A percentile compares a stretch with the other conserved stretches of the same genome.
phyloP scores from a whole-genome alignment of 495 filamentous ascomycete species.

The Xylaria scruposa region DNA sequence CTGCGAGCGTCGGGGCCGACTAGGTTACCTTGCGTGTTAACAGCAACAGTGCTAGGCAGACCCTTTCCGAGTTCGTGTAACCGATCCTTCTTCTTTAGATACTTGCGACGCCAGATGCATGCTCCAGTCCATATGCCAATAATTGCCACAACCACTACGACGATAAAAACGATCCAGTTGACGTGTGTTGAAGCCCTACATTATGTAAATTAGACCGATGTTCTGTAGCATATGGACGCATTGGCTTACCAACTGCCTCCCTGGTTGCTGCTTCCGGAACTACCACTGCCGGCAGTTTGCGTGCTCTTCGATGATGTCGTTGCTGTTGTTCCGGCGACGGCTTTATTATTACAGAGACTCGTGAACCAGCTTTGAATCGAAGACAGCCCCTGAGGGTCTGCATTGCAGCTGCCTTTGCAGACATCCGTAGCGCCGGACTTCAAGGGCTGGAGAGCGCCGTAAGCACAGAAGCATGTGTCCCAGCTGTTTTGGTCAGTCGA shows the following conservation, averaged over 20 bases:
- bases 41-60: slow-evolving; percentile 39
- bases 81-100: slow-evolving; percentile 59
- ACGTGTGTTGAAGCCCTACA: slow-evolving; percentile 57
- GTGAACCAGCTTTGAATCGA: slow-evolving; percentile 59
- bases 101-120: slow-evolving; percentile 58
- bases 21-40: slow-evolving; percentile 43
- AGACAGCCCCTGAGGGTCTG: slow-evolving; percentile 41
- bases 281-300: slow-evolving; percentile 28
- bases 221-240: background rate
- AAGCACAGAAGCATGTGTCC: slow-evolving; percentile 56
- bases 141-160: slow-evolving; percentile 59
- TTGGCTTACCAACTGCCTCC: slow-evolving; percentile 39
- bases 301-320: slow-evolving; percentile 33
- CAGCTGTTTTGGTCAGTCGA: slow-evolving; percentile 37
- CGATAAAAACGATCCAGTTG: slow-evolving; percentile 64
- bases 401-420: slow-evolving; percentile 47
- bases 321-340: slow-evolving; percentile 33
- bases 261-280: slow-evolving; percentile 22
- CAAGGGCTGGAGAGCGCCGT: slow-evolving; percentile 49
- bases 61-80: slow-evolving; percentile 55
- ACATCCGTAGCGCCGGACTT: slow-evolving; percentile 48
- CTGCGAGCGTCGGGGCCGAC: slow-evolving; percentile 39
- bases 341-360: slow-evolving; percentile 47
- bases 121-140: slow-evolving; percentile 60
- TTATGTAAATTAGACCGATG: background rate